Evolutionary conservation across 345 rosid species (phyloP).

Genomic region (Ailanthus altissimus): DNA sequence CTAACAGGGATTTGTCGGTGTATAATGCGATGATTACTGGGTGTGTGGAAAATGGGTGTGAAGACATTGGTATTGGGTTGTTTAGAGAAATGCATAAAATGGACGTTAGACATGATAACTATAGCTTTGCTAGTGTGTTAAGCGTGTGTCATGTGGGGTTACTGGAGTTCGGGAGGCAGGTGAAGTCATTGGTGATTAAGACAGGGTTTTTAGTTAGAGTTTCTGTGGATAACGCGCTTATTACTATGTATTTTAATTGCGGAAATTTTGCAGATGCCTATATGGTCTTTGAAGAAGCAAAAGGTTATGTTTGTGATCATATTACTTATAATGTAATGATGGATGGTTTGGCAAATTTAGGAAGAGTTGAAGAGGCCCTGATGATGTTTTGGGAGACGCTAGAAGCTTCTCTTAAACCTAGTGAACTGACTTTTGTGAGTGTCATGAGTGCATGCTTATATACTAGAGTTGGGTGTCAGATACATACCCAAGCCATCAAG

Average conservation of each 20-base stretch:
- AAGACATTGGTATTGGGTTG: conserved; percentile 45
- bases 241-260: conserved; percentile 66
- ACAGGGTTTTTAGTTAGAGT: conserved; percentile 45
- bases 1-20: conserved; percentile 39
- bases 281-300: conserved; percentile 53
- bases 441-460: conserved; percentile 51
- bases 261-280: conserved; percentile 37
- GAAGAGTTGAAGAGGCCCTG: conserved; percentile 43
- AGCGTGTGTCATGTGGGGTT: conserved; percentile 48
- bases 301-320: conserved; percentile 40
- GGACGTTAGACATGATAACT: conserved; percentile 61
- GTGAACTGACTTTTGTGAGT: conserved; percentile 58
- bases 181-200: conserved; percentile 61
- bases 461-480: conserved; percentile 38
- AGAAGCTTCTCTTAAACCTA: conserved; percentile 50
- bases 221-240: conserved; percentile 62
- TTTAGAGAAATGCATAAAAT: conserved; percentile 57
- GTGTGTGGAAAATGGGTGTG: conserved; percentile 50
- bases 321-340: conserved; percentile 73
- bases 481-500: conserved; percentile 55
- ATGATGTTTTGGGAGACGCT: conserved; percentile 51
- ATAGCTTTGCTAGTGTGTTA: conserved; percentile 65
- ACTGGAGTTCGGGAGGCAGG: conserved; percentile 57
- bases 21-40: conserved; percentile 88
- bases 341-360: conserved; percentile 52